Conservation (phyloP, 805 yeast species). For the Yarrowia sp. region DNA sequence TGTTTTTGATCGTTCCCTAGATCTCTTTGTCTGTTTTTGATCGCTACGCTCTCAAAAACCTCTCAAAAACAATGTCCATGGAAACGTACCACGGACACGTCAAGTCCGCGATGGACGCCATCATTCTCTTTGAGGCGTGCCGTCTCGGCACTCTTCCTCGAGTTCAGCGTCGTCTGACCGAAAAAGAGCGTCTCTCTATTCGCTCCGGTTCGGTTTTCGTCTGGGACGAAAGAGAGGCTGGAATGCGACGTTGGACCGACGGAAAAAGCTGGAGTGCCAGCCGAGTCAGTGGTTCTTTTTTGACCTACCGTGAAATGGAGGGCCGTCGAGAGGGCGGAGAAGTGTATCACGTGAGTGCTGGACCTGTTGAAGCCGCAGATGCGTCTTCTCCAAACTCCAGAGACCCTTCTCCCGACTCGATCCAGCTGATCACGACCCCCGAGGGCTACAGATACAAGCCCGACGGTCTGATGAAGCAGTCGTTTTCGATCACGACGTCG, state of each 20-base stretch:
- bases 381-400: background rate
- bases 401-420: background rate
- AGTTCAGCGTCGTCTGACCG: constrained; percentile 57
- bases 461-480: constrained; percentile 62
- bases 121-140: constrained; percentile 64
- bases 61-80: constrained; percentile 42
- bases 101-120: constrained; percentile 58
- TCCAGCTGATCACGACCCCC: constrained; percentile 11
- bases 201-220: constrained; percentile 60
- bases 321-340: constrained; percentile 32
- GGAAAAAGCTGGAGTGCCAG: constrained; percentile 73
- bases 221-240: constrained; percentile 71
- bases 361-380: background rate
- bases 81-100: constrained; percentile 63
- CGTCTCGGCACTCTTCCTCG: constrained; percentile 55
- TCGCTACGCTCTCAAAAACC: no score
- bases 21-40: no score
- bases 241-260: constrained; percentile 77
- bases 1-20: no score
- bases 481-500: constrained; percentile 55
- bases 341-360: constrained; percentile 24
- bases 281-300: constrained; percentile 61
- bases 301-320: constrained; percentile 63
- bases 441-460: constrained; percentile 44
- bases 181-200: constrained; percentile 53